Base-by-base conservation (phyloP, 2,329 filamentous ascomycete species). In the Sporothrix inflata region DNA sequence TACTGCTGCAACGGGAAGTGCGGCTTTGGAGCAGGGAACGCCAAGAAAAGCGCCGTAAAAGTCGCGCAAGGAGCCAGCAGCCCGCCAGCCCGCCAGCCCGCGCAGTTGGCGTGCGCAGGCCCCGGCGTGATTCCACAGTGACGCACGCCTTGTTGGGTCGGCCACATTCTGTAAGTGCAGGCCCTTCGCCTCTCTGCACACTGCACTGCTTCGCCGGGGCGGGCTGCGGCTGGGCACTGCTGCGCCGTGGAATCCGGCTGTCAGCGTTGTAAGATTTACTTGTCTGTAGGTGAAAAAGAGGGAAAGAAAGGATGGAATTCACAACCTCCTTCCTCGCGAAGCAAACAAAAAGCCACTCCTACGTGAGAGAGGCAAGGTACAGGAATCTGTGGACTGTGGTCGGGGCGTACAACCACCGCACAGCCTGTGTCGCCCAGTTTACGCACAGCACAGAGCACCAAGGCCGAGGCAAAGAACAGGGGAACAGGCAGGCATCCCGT, bases 351-450 rank as follows among this genome's bases (percentile, higher is more conserved):
- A 7, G 55, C 8, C 4, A 7, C 38, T 66, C 30, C 30, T 21
- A 69, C 49, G 34, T 40, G 51, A 51, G 57, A 38, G 16, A 66
- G 49, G 67, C 67, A 57, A 30, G 27, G 51, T 16, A 51, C 53
- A 66, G 21, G 5, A 61, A 38, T 69, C 38, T 45, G 67, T 27
- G 49, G 67, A 45, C 61, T 45, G 63, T 34, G 16, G n/a, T 19
- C 34, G 49, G 66, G 66, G 34, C 66, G 66, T 30, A 55, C 66
- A 40, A 69, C 34, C 66, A 42, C 66, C 49, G 47, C 66, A 53
- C 47, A 69, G 49, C 66, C 66, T 69, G 66, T 69, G 66, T 69
- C 49, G 63, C 66, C 47, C 49, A 24, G 30, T n/a, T 9, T 57
- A 42, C 63, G 42, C 30, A 45, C 60, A 65, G 38, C 60, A 21